These are phyloP conservation scores for Atkinsonella hypoxylon DNA, from an alignment of 2,329 filamentous ascomycete species.

Conservation along the genomic window DNA sequence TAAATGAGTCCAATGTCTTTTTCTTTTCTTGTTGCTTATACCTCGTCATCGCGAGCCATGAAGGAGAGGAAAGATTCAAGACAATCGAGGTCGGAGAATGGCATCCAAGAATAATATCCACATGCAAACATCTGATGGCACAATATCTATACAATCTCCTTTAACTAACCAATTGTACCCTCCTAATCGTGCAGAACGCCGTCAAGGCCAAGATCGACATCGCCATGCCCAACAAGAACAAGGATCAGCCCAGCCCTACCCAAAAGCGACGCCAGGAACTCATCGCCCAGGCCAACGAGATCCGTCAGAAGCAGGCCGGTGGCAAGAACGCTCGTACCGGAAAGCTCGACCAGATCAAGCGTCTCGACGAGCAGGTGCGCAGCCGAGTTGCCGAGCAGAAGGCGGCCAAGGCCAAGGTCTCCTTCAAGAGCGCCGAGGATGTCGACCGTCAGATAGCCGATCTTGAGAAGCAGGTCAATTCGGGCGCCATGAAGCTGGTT, in stretches of 20 bases:
- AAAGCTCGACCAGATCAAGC: conserved; percentile 84
- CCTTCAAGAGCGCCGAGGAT: conserved; percentile 81
- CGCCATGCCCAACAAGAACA: conserved; percentile 58
- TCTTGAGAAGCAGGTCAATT: conserved; percentile 77
- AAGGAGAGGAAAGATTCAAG: background rate
- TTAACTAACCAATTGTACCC: conserved; percentile 7
- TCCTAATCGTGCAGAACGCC: conserved; percentile 50
- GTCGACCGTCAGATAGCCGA: conserved; percentile 70
- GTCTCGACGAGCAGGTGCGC: conserved; percentile 80
- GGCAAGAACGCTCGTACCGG: conserved; percentile 72
- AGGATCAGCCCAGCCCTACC: conserved; percentile 69
- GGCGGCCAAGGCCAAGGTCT: conserved; percentile 63
- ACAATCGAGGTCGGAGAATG: background rate
- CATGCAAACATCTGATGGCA: background rate
- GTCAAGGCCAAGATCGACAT: conserved; percentile 81
- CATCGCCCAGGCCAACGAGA: conserved; percentile 67
- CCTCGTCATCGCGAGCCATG: background rate
- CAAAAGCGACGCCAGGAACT: conserved; percentile 80
- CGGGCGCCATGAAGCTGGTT: conserved; percentile 85
- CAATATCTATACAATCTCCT: background rate
- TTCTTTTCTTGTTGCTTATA: too few relatives aligned
- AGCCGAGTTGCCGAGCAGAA: conserved; percentile 79
- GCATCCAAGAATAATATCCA: background rate
- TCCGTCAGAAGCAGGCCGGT: conserved; percentile 75
- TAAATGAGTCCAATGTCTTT: too few relatives aligned